A percentile compares a stretch with the other conserved stretches of the same genome.
Conservation (phyloP, 1,284 basidiomycete species). For the Boletus mariae region DNA sequence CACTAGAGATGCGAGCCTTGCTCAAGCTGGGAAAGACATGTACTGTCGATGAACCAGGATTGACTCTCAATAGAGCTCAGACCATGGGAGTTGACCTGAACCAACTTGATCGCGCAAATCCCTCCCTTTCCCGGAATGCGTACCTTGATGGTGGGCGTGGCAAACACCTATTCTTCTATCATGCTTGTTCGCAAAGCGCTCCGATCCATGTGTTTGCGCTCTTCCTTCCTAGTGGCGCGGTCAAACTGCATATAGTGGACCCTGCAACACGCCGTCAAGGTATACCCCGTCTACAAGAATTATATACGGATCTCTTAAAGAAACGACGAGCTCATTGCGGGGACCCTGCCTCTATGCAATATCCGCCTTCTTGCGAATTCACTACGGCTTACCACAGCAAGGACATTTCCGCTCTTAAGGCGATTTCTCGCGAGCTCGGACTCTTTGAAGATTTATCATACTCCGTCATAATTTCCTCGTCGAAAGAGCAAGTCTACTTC, state of each 20-base stretch:
- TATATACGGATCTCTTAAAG: slow-evolving; percentile 58
- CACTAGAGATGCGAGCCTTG: slow-evolving; percentile 80
- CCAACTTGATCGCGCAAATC: slow-evolving; percentile 69
- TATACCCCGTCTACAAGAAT: slow-evolving; percentile 72
- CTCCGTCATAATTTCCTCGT: slow-evolving; percentile 83
- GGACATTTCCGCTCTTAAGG: slow-evolving; percentile 79
- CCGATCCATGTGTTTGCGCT: slow-evolving; percentile 89
- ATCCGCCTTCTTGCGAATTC: slow-evolving; percentile 71
- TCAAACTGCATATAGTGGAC: slow-evolving; percentile 89
- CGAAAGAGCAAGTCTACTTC: slow-evolving; percentile 84
- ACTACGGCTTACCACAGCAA: slow-evolving; percentile 77
- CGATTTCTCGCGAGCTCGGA: slow-evolving; percentile 85
- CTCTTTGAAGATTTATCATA: slow-evolving; percentile 66
- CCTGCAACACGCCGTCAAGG: slow-evolving; percentile 81
- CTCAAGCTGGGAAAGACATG: slow-evolving; percentile 86
- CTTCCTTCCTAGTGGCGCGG: slow-evolving; percentile 72
- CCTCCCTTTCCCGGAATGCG: slow-evolving; percentile 57
- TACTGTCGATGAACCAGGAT: slow-evolving; percentile 58
- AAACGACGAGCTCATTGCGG: slow-evolving; percentile 45
- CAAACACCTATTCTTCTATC: slow-evolving; percentile 91
- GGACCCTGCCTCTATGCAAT: slow-evolving; percentile 54
- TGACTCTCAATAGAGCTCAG: slow-evolving; percentile 83
- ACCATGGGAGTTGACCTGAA: slow-evolving; percentile 82
- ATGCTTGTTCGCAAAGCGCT: slow-evolving; percentile 71
- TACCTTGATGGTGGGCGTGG: slow-evolving; percentile 79